A percentile compares a stretch with the other conserved stretches of the same genome.
These are phyloP conservation scores for Fusarium citri DNA, from an alignment of 2,329 filamentous ascomycete genomes.

Conservation along the genomic window DNA sequence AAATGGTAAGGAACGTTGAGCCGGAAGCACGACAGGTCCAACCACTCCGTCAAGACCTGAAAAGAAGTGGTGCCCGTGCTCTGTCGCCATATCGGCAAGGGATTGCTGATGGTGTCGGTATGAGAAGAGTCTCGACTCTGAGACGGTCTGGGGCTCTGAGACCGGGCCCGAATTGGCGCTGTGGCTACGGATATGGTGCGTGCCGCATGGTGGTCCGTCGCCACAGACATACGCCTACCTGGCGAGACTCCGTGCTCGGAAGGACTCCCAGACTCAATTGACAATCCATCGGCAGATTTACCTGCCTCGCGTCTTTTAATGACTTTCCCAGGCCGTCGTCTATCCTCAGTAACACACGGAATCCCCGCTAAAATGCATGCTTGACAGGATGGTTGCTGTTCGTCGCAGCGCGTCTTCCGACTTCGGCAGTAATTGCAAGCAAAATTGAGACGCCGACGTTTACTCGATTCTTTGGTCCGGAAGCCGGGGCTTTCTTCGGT, in stretches of 20 bases:
- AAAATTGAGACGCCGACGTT: constrained; percentile 18
- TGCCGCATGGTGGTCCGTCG: not conserved
- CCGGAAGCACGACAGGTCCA: constrained; percentile 5
- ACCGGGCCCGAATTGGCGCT: not conserved
- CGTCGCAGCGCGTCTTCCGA: constrained; percentile 13
- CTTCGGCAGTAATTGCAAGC: constrained; percentile 20
- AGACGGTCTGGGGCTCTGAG: not conserved
- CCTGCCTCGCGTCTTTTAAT: constrained; percentile 14
- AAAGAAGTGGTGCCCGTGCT: not conserved
- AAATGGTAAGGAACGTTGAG: constrained; percentile 15
- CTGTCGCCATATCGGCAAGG: not conserved
- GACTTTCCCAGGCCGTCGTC: constrained; percentile 6
- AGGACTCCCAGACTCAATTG: not conserved
- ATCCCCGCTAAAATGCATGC: constrained; percentile 1
- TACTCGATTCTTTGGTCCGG: not conserved
- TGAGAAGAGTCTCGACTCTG: constrained; percentile 16
- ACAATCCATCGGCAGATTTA: not conserved
- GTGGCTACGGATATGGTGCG: not conserved
- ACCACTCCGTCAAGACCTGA: constrained; percentile 9
- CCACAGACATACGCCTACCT: not conserved
- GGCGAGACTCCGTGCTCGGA: not conserved
- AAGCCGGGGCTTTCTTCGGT: constrained; percentile 14
- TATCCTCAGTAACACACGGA: constrained; percentile 3
- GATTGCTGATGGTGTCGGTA: constrained; percentile 7
- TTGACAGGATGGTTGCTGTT: constrained; percentile 8